Evolutionary conservation across 1,284 basidiomycete genomes (phyloP).

Genomic region (Mycena citricolor): DNA sequence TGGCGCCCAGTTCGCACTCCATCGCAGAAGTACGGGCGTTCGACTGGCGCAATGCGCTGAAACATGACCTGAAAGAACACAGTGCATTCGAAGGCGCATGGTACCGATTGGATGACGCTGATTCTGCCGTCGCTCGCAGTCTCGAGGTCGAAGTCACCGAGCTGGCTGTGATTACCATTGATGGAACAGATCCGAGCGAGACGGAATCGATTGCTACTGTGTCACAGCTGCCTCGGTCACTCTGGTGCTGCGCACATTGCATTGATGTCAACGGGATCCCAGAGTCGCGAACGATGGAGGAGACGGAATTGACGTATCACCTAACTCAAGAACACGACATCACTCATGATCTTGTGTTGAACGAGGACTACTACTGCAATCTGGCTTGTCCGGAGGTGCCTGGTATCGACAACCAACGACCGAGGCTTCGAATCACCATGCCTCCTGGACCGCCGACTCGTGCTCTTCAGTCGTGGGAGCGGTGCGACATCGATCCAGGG

Average conservation of each 20-base stretch:
- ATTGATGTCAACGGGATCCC: conserved; percentile 2
- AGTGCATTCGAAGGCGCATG: conserved; percentile 1
- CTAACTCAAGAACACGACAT: neutral
- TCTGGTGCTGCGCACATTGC: conserved; percentile 18
- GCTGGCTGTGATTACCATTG: too few relatives aligned
- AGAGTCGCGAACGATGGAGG: conserved; percentile 2
- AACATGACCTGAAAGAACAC: conserved; percentile 11
- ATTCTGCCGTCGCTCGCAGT: conserved; percentile 10
- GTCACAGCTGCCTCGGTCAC: too few relatives aligned
- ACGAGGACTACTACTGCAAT: conserved; percentile 18
- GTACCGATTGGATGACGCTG: conserved; percentile 12
- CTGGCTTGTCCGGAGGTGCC: conserved; percentile 17
- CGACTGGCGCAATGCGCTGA: conserved; percentile 18
- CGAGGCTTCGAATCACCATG: neutral
- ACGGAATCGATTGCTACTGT: too few relatives aligned
- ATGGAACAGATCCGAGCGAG: too few relatives aligned
- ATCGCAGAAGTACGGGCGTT: conserved; percentile 3
- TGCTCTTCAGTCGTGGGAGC: too few relatives aligned
- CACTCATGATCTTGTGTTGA: neutral
- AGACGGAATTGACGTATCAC: conserved; percentile 7
- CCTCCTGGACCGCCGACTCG: conserved; percentile 1
- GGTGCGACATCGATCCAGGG: too few relatives aligned
- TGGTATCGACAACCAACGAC: conserved; percentile 12
- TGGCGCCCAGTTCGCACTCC: too few relatives aligned
- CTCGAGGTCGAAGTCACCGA: conserved; percentile 7